Evolutionary conservation across 2,329 filamentous ascomycete genomes (phyloP).

Genomic region (Pestalotiopsis sp.): DNA sequence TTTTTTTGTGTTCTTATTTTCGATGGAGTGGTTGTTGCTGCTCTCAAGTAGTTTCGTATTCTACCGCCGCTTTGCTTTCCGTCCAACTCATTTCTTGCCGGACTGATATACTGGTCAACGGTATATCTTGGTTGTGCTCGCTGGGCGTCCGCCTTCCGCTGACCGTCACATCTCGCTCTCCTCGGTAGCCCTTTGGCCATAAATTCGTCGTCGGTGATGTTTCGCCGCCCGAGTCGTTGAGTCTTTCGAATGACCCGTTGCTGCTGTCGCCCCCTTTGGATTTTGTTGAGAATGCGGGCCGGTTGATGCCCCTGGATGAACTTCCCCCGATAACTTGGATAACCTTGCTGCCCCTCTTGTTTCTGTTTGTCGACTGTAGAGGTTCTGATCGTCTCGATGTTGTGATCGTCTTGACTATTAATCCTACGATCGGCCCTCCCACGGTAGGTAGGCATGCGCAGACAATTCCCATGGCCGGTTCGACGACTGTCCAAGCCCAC

Average conservation of each 20-base stretch:
- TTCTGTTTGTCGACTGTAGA: neutral
- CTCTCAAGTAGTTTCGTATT: neutral
- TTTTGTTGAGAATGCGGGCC: conserved; percentile 1
- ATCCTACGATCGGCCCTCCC: neutral
- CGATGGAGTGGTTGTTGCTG: neutral
- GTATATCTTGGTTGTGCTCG: conserved; percentile 8
- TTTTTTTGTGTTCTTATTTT: neutral
- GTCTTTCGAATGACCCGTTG: conserved; percentile 6
- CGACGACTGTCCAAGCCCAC: conserved; percentile 11
- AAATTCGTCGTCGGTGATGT: conserved; percentile 5
- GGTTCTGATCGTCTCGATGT: neutral
- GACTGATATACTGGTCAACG: conserved; percentile 9
- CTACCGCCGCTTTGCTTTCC: conserved; percentile 7
- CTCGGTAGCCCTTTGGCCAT: conserved; percentile 7
- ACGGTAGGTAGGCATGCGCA: conserved; percentile 9
- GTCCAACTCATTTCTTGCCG: conserved; percentile 9
- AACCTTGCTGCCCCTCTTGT: neutral
- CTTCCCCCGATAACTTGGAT: neutral
- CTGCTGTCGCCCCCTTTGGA: neutral
- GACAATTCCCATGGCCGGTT: conserved; percentile 8
- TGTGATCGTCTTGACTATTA: neutral
- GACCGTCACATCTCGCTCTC: neutral
- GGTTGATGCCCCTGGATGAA: neutral
- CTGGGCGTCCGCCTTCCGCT: conserved; percentile 8
- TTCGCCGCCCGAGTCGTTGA: neutral